These are phyloP conservation scores for Nicotiana obtusifolia DNA, from an alignment of 257 asterid genomes.

Conservation along the genomic window DNA sequence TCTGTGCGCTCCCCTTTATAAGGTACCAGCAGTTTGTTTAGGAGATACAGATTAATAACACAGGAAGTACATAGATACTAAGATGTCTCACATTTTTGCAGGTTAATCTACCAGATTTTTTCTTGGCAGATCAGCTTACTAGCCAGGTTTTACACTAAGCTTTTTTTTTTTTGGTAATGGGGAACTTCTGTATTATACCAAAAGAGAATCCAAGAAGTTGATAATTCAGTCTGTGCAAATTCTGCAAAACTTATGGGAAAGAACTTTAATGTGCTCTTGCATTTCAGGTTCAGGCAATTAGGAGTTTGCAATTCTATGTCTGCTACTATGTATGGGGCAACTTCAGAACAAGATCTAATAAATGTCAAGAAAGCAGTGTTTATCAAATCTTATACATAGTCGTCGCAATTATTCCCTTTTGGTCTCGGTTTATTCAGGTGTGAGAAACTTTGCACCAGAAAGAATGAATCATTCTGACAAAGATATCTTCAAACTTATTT, in stretches of 20 bases:
- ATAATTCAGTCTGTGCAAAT: background rate
- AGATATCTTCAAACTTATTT: background rate
- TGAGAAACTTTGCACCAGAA: background rate
- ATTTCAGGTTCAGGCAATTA: constrained; percentile 66
- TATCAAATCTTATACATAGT: constrained; percentile 36
- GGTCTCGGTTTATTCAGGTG: constrained; percentile 69
- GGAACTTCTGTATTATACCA: too few relatives aligned
- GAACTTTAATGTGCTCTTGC: background rate
- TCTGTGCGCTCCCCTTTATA: constrained; percentile 73
- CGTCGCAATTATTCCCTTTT: constrained; percentile 60
- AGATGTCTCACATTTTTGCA: constrained; percentile 14
- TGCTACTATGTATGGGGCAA: constrained; percentile 72
- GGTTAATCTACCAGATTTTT: constrained; percentile 72
- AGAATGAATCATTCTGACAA: background rate
- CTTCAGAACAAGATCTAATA: constrained; percentile 41
- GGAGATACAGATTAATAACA: background rate
- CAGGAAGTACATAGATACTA: background rate
- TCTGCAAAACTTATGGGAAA: background rate
- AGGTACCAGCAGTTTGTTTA: constrained; percentile 33
- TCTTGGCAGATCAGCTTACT: constrained; percentile 90
- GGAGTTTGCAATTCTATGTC: constrained; percentile 56
- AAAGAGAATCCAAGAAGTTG: too few relatives aligned
- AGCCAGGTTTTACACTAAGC: constrained; percentile 57
- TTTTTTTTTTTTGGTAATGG: background rate
- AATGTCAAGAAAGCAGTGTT: constrained; percentile 15